Evolutionary conservation across 345 rosid species (phyloP), one percentile per base, ranked within the genome.

Genomic region (Eucalyptus regnans): DNA sequence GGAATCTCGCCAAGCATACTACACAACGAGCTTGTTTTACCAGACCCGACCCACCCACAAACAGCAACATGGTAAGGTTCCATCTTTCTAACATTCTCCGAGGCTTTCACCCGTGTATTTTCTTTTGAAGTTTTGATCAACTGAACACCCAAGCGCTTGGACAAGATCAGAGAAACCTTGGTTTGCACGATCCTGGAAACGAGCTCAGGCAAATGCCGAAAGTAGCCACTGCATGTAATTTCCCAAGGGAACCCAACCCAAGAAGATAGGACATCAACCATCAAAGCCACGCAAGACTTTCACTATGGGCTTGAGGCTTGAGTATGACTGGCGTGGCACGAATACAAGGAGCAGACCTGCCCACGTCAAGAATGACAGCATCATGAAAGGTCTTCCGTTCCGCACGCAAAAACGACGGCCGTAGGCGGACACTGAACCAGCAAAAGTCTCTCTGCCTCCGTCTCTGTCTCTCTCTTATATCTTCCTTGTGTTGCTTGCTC

Each of bases 21-120:
- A 87, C 94, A 92, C 41, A 96, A 90, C 14, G 95, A 88, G 89
- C 97, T 96, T 96, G 99, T 94, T 89, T 97, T 96, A 3, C 99
- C 98, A 14, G 95, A 97, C 62, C 99, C 99, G 50, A 97, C 97
- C 12, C 96, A 87, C 48, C 99, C 99, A 66, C 97, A 96, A 64
- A 97, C 91, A 8, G 97, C 99, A 90, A 96, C 95, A 90, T 93
- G 94, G 88, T 84, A 89, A 13, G 94, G 93, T 90, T 92, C 94
- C 94, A 87, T 90, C 84, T 94, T 91, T 88, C 90, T 90, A 80
- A 94, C 58, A 86, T 90, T 93, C 88, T 92, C 91, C 41, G 87
- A 41, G 49, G 94, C 88, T 88, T 90, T 93, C 50, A 27, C 86
- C 80, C 11, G 25, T 6, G 94, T 87, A 2, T 92, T 86, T 54